Evolutionary conservation across 73 alveolate genomes (phyloP).

Genomic region (Paramecium sonneborni): DNA sequence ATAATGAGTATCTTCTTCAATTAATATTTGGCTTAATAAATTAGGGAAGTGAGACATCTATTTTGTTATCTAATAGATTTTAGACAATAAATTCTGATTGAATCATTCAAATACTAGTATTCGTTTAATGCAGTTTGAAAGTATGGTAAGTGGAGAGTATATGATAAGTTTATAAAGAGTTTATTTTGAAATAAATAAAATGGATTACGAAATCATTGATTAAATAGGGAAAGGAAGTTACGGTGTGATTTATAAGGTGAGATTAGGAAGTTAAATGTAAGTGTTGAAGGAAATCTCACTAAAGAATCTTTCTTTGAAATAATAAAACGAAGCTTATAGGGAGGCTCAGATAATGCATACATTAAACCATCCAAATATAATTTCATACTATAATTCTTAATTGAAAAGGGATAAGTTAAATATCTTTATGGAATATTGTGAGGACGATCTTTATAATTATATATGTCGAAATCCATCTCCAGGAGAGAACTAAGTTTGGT

Average conservation of each 20-base stretch:
- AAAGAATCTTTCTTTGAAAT: constrained; percentile 58
- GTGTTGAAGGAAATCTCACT: constrained; percentile 82
- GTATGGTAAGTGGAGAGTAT: no score
- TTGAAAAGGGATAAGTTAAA: constrained; percentile 70
- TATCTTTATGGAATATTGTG: constrained; percentile 92
- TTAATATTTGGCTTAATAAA: no score
- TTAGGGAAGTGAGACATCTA: no score
- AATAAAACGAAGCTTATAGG: constrained; percentile 79
- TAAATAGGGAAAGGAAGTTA: constrained; percentile 92
- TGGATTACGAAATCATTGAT: constrained; percentile 74
- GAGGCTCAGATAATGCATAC: constrained; percentile 82
- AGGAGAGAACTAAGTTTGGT: constrained; percentile 82
- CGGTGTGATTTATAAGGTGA: constrained; percentile 86
- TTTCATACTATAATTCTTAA: constrained; percentile 70
- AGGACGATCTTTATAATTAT: constrained; percentile 79
- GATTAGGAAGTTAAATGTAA: constrained; percentile 72
- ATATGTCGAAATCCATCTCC: constrained; percentile 70
- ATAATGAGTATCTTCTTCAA: not conserved
- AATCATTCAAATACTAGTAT: no score
- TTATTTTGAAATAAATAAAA: not conserved
- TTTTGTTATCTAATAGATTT: no score
- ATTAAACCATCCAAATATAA: constrained; percentile 83
- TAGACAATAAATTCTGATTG: no score
- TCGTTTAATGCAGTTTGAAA: no score
- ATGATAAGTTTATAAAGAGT: constrained; percentile 28